Evolutionary conservation across 2,329 filamentous ascomycete genomes (phyloP).

Genomic region (Venturia pyrina): DNA sequence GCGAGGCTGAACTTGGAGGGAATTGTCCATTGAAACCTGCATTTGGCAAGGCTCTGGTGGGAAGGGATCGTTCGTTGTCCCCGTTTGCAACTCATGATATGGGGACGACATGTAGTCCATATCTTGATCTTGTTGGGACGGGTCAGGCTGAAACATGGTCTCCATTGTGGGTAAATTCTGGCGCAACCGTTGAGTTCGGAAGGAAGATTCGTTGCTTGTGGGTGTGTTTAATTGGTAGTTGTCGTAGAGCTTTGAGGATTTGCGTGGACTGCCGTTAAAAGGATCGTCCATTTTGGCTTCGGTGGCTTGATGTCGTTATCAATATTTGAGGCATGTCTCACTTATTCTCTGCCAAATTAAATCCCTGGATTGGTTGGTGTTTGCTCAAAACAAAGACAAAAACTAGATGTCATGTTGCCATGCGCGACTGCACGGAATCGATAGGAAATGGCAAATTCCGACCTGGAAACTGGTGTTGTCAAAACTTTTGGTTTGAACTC

Average conservation of each 20-base stretch:
- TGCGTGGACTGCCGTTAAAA: not conserved
- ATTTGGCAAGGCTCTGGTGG: not conserved
- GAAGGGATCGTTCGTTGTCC: not conserved
- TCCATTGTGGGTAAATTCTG: not conserved
- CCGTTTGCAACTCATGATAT: not conserved
- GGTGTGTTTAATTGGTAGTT: not conserved
- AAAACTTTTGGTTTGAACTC: not conserved
- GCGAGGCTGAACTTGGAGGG: not conserved
- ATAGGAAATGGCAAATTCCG: not conserved
- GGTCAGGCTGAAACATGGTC: not conserved
- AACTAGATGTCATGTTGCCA: not conserved
- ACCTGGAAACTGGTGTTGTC: not conserved
- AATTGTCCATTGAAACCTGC: not conserved
- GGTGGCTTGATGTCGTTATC: not conserved
- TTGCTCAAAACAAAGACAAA: not conserved
- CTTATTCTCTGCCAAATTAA: not conserved
- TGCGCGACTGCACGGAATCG: not conserved
- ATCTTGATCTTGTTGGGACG: not conserved
- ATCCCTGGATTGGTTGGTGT: not conserved
- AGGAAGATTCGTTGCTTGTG: not conserved
- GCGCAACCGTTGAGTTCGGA: not conserved
- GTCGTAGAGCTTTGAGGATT: not conserved
- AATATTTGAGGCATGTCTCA: not conserved
- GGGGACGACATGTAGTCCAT: not conserved
- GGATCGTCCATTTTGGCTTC: not conserved